phyloP scores from a whole-genome alignment of 2,329 filamentous ascomycete genomes.

The Stemphylium vesicarium region DNA sequence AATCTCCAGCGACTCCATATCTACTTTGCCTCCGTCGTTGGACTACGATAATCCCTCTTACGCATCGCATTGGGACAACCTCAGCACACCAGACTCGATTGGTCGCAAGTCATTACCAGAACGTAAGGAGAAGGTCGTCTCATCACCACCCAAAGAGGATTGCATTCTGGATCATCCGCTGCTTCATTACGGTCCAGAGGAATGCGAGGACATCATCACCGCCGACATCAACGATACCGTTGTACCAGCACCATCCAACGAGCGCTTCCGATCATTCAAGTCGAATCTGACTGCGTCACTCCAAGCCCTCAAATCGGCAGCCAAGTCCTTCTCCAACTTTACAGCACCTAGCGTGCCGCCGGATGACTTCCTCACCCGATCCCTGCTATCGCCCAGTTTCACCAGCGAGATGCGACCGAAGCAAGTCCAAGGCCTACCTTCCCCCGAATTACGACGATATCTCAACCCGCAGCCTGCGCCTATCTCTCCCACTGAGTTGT shows the following conservation, averaged over 20 bases:
- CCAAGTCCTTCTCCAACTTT: conserved; percentile 66
- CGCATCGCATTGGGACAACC: conserved; percentile 50
- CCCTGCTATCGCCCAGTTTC: conserved; percentile 64
- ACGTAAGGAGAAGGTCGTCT: conserved; percentile 56
- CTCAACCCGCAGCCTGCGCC: conserved; percentile 61
- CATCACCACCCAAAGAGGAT: conserved; percentile 58
- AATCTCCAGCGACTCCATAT: conserved; percentile 64
- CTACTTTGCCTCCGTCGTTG: conserved; percentile 54
- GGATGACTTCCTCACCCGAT: conserved; percentile 66
- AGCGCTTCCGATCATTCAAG: conserved; percentile 60
- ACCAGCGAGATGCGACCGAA: conserved; percentile 67
- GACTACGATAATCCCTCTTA: conserved; percentile 56
- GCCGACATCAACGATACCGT: conserved; percentile 37
- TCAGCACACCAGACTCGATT: conserved; percentile 44
- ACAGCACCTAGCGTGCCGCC: conserved; percentile 59
- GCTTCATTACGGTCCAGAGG: conserved; percentile 49
- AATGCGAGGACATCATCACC: conserved; percentile 42
- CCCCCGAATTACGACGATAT: conserved; percentile 64
- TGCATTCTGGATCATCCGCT: conserved; percentile 65
- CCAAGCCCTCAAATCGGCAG: conserved; percentile 66
- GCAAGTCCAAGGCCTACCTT: conserved; percentile 60
- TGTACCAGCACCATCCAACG: conserved; percentile 31
- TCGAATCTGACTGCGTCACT: conserved; percentile 69
- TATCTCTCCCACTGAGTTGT: conserved; percentile 47
- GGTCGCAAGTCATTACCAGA: conserved; percentile 36